Evolutionary conservation across 2,329 filamentous ascomycete genomes (phyloP).

Genomic region (Camillea tinctor): DNA sequence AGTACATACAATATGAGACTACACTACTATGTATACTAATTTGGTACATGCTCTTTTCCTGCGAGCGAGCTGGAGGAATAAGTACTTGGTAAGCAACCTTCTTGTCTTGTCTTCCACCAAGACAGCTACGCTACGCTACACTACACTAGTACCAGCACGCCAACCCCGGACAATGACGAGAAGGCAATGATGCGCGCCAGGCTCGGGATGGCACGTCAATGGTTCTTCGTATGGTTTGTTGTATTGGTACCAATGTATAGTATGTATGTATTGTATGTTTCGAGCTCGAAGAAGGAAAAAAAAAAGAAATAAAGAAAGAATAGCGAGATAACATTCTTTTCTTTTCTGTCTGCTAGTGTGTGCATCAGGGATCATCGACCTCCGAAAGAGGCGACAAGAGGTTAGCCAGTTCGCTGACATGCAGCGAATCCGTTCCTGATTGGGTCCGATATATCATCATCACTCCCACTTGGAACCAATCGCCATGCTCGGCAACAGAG

Average conservation of each 20-base stretch:
- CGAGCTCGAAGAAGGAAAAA: not conserved
- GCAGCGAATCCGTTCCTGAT: slow-evolving; percentile 19
- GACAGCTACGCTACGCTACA: not conserved
- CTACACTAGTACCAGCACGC: not conserved
- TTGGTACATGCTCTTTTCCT: not conserved
- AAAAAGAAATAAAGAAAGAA: no score
- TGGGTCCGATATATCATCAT: slow-evolving; percentile 18
- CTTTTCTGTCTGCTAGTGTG: not conserved
- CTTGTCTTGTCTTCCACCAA: not conserved
- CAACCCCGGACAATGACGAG: not conserved
- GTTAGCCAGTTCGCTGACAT: slow-evolving; percentile 23
- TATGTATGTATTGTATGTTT: no score
- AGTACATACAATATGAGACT: not conserved
- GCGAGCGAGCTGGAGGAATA: not conserved
- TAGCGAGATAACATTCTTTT: not conserved
- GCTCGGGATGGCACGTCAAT: not conserved
- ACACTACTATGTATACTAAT: not conserved
- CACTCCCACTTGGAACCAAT: slow-evolving; percentile 16
- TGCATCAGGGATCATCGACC: slow-evolving; percentile 16
- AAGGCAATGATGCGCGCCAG: not conserved
- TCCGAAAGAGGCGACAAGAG: slow-evolving; percentile 9
- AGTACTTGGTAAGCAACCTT: not conserved
- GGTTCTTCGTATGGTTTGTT: not conserved
- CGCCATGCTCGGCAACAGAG: slow-evolving; percentile 9
- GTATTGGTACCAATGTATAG: no score